These are phyloP conservation scores for Daldinia loculata DNA, from an alignment of 495 filamentous ascomycete species.

Conservation along the genomic window DNA sequence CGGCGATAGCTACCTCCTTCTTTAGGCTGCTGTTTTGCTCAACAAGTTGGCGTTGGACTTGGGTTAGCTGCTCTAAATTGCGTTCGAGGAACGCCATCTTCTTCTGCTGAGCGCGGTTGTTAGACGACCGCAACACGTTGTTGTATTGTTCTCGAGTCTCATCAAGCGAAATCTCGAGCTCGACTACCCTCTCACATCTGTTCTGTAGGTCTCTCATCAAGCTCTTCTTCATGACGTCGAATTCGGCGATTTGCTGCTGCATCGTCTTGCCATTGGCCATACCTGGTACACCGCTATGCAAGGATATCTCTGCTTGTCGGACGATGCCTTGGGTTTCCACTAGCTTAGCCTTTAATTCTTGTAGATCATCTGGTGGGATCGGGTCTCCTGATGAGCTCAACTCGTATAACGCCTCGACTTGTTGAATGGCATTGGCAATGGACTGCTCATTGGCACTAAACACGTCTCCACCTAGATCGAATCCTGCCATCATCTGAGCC, in stretches of 20 bases:
- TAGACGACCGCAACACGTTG: constrained; percentile 92
- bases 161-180: constrained; percentile 95
- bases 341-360: constrained; percentile 76
- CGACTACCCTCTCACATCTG: constrained; percentile 95
- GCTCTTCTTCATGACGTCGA: constrained; percentile 99
- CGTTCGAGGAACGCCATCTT: constrained; percentile 99
- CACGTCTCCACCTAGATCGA: constrained; percentile 88
- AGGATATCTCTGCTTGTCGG: constrained; percentile 87
- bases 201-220: constrained; percentile 99
- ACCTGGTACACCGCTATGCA: constrained; percentile 60
- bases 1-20: constrained; percentile 98
- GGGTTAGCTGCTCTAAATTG: constrained; percentile 96
- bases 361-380: constrained; percentile 81
- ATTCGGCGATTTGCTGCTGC: constrained; percentile 96
- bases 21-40: constrained; percentile 96
- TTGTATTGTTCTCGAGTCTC: constrained; percentile 99
- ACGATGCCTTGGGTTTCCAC: constrained; percentile 91
- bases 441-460: constrained; percentile 90
- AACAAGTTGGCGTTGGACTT: constrained; percentile 95
- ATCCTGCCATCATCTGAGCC: constrained; percentile 99
- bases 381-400: constrained; percentile 77
- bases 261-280: constrained; percentile 87
- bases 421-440: constrained; percentile 80
- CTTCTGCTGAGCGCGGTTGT: constrained; percentile 98
- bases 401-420: constrained; percentile 79